Evolutionary conservation across 1,284 basidiomycete species (phyloP).

Genomic region (Chalciporus sp.): DNA sequence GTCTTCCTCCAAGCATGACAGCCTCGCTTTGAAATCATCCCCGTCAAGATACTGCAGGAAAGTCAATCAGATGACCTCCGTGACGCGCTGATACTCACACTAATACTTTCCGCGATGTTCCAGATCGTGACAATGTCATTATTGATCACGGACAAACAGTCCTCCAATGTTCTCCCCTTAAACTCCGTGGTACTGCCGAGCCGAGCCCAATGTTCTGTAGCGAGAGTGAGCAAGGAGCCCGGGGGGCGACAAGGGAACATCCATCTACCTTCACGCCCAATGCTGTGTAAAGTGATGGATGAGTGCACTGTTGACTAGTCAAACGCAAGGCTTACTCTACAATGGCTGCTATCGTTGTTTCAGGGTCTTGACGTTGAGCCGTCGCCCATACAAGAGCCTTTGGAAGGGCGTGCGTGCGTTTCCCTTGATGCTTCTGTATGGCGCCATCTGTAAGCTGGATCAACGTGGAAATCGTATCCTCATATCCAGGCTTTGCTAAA

Average conservation of each 20-base stretch:
- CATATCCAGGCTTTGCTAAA: constrained; percentile 1
- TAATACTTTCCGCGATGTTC: constrained; percentile 4
- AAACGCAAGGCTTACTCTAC: background rate
- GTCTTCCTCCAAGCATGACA: constrained; percentile 8
- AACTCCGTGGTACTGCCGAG: constrained; percentile 1
- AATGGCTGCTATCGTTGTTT: constrained; percentile 3
- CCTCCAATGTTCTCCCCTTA: background rate
- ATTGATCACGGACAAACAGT: constrained; percentile 4
- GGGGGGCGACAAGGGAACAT: too few species aligned
- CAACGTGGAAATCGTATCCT: constrained; percentile 5
- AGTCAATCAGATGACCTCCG: background rate
- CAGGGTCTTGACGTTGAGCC: constrained; percentile 4
- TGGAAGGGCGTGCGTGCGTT: background rate
- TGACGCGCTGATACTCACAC: background rate
- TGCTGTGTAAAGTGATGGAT: too few species aligned
- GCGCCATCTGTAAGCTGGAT: constrained; percentile 3
- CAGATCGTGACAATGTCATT: constrained; percentile 7
- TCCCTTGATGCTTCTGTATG: constrained; percentile 3
- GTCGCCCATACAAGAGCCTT: constrained; percentile 8
- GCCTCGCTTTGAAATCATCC: constrained; percentile 11
- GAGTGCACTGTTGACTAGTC: too few species aligned
- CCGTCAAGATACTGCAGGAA: constrained; percentile 3
- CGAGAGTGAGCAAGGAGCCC: too few species aligned
- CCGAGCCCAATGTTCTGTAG: constrained; percentile 4
- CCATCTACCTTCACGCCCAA: too few species aligned